A percentile compares a stretch with the other conserved stretches of the same genome.
Conservation (phyloP, 2,329 filamentous ascomycete genomes). For the Exophiala lecanii-corni region DNA sequence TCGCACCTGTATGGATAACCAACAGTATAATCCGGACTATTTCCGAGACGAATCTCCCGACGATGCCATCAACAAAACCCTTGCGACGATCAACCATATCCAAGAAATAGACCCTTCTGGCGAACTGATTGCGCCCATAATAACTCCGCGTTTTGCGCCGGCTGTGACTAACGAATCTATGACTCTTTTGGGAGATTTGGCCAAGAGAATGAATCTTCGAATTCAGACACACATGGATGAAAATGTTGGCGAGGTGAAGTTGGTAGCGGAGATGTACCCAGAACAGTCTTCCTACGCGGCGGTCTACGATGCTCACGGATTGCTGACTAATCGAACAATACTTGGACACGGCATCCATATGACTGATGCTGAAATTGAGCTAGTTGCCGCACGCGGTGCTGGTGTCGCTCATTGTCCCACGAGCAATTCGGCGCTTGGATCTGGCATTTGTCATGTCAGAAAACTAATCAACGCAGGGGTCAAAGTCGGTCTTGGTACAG, state of each 20-base stretch:
- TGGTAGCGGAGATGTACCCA: constrained; percentile 69
- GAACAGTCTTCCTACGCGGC: constrained; percentile 59
- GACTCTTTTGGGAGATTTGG: constrained; percentile 58
- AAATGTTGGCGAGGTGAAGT: constrained; percentile 66
- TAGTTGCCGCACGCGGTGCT: constrained; percentile 57
- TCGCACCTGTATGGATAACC: constrained; percentile 87
- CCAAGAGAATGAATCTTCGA: constrained; percentile 50
- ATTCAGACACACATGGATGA: constrained; percentile 89
- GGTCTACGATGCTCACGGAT: constrained; percentile 69
- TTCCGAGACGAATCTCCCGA: constrained; percentile 71
- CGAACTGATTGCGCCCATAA: constrained; percentile 65
- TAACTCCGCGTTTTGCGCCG: constrained; percentile 65
- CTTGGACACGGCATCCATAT: constrained; percentile 83
- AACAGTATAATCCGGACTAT: constrained; percentile 61
- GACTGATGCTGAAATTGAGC: constrained; percentile 56
- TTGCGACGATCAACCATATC: constrained; percentile 61
- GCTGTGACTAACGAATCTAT: constrained; percentile 53
- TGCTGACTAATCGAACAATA: constrained; percentile 69
- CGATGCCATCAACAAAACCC: constrained; percentile 53
- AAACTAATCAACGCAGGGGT: constrained; percentile 69
- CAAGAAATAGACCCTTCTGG: constrained; percentile 58
- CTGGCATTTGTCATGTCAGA: constrained; percentile 72
- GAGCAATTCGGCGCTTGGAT: constrained; percentile 76
- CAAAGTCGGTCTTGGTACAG: constrained; percentile 79
- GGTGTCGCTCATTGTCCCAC: constrained; percentile 83